Percentiles rank a stretch among this genome's conserved stretches.
Evolutionary conservation across 2,329 filamentous ascomycete genomes (phyloP).

Genomic region (Pseudogymnoascus sp.): DNA sequence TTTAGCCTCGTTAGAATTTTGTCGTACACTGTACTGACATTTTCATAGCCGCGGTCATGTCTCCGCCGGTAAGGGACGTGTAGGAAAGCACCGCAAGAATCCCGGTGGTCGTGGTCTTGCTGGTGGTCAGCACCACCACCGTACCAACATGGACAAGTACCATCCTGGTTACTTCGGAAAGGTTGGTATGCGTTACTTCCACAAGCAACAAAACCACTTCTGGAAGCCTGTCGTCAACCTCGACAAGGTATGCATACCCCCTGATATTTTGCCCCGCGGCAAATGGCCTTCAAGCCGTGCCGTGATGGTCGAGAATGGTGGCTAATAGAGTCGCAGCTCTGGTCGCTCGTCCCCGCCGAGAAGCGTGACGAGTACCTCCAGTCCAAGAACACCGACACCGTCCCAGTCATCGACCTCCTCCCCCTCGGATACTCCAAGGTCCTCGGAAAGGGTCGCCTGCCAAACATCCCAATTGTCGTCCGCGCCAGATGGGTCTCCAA

Average conservation of each 20-base stretch:
- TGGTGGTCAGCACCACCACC: slow-evolving; percentile 98
- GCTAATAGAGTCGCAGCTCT: slow-evolving; percentile 53
- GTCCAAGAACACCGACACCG: slow-evolving; percentile 75
- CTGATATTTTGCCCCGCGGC: neutral
- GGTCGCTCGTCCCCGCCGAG: slow-evolving; percentile 88
- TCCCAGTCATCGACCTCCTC: slow-evolving; percentile 95
- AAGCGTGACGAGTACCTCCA: slow-evolving; percentile 85
- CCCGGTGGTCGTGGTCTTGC: slow-evolving; percentile 78
- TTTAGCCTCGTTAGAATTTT: slow-evolving; percentile 10
- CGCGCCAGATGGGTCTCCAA: slow-evolving; percentile 91
- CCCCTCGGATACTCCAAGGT: slow-evolving; percentile 97
- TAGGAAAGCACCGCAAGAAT: slow-evolving; percentile 98
- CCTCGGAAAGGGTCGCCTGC: slow-evolving; percentile 94
- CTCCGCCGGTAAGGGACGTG: slow-evolving; percentile 93
- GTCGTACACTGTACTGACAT: slow-evolving; percentile 22
- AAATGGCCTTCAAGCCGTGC: neutral
- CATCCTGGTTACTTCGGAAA: slow-evolving; percentile 99
- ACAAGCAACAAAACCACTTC: slow-evolving; percentile 90
- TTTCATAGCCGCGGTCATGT: slow-evolving; percentile 81
- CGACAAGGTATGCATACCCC: slow-evolving; percentile 66
- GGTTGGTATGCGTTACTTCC: slow-evolving; percentile 93
- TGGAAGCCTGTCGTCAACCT: slow-evolving; percentile 99
- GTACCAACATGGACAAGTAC: slow-evolving; percentile 87
- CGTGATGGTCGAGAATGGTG: neutral
- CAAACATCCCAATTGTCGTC: slow-evolving; percentile 87